Evolutionary conservation across 2,329 filamentous ascomycete genomes (phyloP).

Genomic region (Chaetomium olivaceum): DNA sequence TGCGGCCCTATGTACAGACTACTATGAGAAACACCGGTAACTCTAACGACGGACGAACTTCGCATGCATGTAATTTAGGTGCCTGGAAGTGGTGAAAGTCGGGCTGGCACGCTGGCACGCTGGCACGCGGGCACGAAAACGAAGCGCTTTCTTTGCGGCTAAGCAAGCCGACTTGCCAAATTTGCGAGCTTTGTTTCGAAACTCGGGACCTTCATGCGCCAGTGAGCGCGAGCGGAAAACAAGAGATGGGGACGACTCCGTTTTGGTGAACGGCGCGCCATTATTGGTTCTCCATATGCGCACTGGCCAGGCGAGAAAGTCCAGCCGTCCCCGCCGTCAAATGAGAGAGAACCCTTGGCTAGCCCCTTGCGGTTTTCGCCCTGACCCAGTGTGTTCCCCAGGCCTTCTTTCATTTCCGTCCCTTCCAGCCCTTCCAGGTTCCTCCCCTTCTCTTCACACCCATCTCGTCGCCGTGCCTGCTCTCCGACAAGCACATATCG

Average conservation of each 20-base stretch:
- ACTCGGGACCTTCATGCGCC: conserved; percentile 1
- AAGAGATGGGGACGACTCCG: background rate
- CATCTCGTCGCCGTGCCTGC: background rate
- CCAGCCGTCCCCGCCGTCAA: conserved; percentile 18
- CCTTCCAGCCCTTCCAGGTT: background rate
- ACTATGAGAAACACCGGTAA: too few species aligned
- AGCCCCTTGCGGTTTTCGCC: conserved; percentile 21
- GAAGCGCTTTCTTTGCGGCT: background rate
- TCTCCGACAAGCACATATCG: background rate
- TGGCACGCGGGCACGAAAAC: background rate
- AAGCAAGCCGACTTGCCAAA: background rate
- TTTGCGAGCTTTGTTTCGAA: conserved; percentile 9
- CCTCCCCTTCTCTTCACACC: conserved; percentile 2
- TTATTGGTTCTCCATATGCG: conserved; percentile 8
- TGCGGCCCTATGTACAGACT: too few species aligned
- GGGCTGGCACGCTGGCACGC: background rate
- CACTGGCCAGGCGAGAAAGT: conserved; percentile 11
- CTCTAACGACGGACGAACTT: too few species aligned
- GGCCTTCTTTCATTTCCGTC: conserved; percentile 17
- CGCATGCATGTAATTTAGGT: background rate
- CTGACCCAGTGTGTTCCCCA: conserved; percentile 4
- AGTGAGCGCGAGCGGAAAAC: background rate
- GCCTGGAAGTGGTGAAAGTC: background rate
- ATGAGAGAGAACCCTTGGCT: conserved; percentile 16
- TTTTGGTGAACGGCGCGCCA: background rate